A percentile compares a stretch with the other conserved stretches of the same genome.
These are phyloP conservation scores for Blastobotrys raffinosifermentans DNA, from an alignment of 1,139 yeast genomes.

Conservation along the genomic window DNA sequence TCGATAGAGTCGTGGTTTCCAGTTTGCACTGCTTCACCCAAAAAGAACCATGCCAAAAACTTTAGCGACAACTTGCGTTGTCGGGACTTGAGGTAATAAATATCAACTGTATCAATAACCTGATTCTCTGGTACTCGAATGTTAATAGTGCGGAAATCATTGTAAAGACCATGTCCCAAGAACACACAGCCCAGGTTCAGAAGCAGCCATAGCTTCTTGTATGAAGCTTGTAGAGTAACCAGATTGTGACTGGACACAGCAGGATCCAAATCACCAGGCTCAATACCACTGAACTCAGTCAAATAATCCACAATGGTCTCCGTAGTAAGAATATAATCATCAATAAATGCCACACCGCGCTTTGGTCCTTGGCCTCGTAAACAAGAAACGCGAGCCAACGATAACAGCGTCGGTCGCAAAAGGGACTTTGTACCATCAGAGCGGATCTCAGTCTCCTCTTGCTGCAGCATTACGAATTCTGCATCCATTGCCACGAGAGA, in stretches of 20 bases:
- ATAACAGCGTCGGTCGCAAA: constrained; percentile 67
- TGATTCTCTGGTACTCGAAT: constrained; percentile 80
- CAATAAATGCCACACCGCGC: constrained; percentile 77
- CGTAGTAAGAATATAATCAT: constrained; percentile 80
- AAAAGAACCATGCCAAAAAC: constrained; percentile 75
- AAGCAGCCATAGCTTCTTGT: constrained; percentile 81
- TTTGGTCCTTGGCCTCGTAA: constrained; percentile 68
- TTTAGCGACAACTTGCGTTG: constrained; percentile 80
- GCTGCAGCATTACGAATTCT: constrained; percentile 80
- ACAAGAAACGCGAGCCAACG: constrained; percentile 87
- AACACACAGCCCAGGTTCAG: constrained; percentile 85
- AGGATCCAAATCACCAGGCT: constrained; percentile 84
- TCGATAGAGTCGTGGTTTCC: constrained; percentile 97
- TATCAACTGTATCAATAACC: constrained; percentile 82
- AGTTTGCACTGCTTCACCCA: constrained; percentile 73
- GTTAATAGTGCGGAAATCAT: constrained; percentile 90
- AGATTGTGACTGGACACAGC: constrained; percentile 57
- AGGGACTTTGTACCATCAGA: constrained; percentile 63
- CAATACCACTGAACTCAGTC: constrained; percentile 89
- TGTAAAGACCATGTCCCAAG: constrained; percentile 89
- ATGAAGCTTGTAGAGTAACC: constrained; percentile 78
- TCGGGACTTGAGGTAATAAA: constrained; percentile 64
- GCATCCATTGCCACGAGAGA: constrained; percentile 91
- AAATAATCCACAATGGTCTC: constrained; percentile 70
- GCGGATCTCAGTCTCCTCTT: constrained; percentile 74